A percentile compares a stretch with the other conserved stretches of the same genome.
These are phyloP conservation scores for Starmera amethionina DNA, from an alignment of 805 yeast genomes.

Conservation along the genomic window DNA sequence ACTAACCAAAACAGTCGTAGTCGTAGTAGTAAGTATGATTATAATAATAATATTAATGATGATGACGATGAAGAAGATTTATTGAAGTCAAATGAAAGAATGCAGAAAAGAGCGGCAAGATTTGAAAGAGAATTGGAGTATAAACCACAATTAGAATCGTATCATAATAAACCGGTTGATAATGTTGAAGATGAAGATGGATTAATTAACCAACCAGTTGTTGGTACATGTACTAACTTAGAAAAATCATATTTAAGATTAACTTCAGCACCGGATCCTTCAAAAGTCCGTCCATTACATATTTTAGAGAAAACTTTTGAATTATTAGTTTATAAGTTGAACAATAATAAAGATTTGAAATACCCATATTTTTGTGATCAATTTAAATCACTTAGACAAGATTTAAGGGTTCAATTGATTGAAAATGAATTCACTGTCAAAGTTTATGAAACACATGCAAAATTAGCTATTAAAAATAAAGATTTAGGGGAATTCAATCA, in stretches of 20 bases:
- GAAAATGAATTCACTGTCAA: slow-evolving; percentile 63
- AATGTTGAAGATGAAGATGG: no score
- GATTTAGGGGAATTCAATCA: slow-evolving; percentile 95
- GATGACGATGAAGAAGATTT: slow-evolving; percentile 1
- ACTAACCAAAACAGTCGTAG: not conserved
- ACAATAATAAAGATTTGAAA: slow-evolving; percentile 33
- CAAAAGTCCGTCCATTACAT: slow-evolving; percentile 62
- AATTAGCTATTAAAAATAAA: slow-evolving; percentile 70
- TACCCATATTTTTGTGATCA: slow-evolving; percentile 83
- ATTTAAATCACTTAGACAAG: slow-evolving; percentile 87
- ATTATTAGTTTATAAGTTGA: slow-evolving; percentile 36
- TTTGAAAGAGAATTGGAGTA: slow-evolving; percentile 19
- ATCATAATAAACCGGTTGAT: slow-evolving; percentile 8
- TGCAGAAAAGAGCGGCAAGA: slow-evolving; percentile 25
- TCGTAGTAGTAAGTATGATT: no score
- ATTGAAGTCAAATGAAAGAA: slow-evolving; percentile 17
- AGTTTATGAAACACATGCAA: slow-evolving; percentile 81
- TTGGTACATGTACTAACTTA: slow-evolving; percentile 56
- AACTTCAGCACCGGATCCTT: slow-evolving; percentile 89
- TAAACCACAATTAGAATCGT: slow-evolving; percentile 13
- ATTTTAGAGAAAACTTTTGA: slow-evolving; percentile 51
- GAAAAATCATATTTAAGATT: slow-evolving; percentile 77
- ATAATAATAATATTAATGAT: slow-evolving; percentile 5
- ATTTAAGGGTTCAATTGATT: slow-evolving; percentile 83
- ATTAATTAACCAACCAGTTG: slow-evolving; percentile 20